These are phyloP conservation scores for Bryopsis sp. DNA, from an alignment of 139 green algal species.

Conservation along the genomic window DNA sequence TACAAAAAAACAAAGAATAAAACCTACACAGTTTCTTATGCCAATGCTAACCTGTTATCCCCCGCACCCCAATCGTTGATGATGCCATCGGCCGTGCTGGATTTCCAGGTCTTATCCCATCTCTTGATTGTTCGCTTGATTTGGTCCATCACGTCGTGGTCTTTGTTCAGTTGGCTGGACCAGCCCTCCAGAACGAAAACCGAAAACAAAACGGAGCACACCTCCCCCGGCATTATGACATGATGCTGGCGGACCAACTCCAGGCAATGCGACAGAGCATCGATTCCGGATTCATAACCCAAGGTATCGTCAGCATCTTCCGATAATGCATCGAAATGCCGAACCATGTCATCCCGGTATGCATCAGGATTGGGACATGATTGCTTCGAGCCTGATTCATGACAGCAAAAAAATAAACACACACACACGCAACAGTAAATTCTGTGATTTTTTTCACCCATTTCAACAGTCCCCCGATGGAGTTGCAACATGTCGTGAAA, in stretches of 20 bases:
- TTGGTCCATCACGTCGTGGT: constrained; percentile 51
- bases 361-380: constrained; percentile 54
- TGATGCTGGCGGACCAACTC: constrained; percentile 68
- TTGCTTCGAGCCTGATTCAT: constrained; percentile 42
- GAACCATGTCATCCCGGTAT: constrained; percentile 46
- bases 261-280: constrained; percentile 60
- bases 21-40: too few species aligned
- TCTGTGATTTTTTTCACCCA: too few species aligned
- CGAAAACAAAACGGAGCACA: constrained; percentile 77
- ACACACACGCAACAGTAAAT: too few species aligned
- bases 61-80: background rate
- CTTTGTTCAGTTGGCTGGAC: constrained; percentile 57
- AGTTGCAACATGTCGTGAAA: too few species aligned
- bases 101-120: background rate
- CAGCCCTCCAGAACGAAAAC: constrained; percentile 85
- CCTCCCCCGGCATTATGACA: constrained; percentile 72
- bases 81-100: background rate
- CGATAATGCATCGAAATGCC: constrained; percentile 39
- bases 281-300: constrained; percentile 39
- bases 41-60: background rate
- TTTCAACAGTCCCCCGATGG: too few species aligned
- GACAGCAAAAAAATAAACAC: too few species aligned
- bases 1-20: too few species aligned
- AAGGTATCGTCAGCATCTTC: background rate
- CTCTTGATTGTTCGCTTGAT: constrained; percentile 13